These are phyloP conservation scores for Dendrothele bispora DNA, from an alignment of 768 basidiomycete species.

Conservation along the genomic window DNA sequence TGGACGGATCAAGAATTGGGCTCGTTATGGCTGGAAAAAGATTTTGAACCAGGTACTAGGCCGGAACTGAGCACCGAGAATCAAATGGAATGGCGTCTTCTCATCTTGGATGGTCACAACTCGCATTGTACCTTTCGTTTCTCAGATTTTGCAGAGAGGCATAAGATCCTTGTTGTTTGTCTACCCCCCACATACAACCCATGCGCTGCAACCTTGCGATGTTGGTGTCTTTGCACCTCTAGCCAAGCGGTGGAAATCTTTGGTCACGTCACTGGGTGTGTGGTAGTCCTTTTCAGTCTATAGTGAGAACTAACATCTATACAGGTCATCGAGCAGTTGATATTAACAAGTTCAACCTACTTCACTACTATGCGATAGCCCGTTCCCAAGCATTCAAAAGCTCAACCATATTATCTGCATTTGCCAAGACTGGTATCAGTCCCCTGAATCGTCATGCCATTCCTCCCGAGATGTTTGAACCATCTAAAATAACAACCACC, in stretches of 20 bases:
- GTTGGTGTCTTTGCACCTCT: conserved; percentile 36
- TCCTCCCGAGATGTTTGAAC: conserved; percentile 18
- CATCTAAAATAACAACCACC: conserved; percentile 21
- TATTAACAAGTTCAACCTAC: conserved; percentile 29
- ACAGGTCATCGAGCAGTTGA: conserved; percentile 8
- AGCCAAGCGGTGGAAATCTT: conserved; percentile 26
- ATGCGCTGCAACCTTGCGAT: conserved; percentile 11
- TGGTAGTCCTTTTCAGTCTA: background rate
- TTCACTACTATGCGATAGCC: conserved; percentile 22
- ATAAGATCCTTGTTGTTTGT: conserved; percentile 18
- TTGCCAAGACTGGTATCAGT: conserved; percentile 28
- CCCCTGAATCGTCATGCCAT: conserved; percentile 25
- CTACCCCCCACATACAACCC: conserved; percentile 19
- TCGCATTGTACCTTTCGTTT: conserved; percentile 15
- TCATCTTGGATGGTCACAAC: conserved; percentile 20
- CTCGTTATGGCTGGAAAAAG: conserved; percentile 28
- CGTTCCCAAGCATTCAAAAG: conserved; percentile 20
- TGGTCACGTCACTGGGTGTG: conserved; percentile 1
- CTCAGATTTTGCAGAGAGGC: conserved; percentile 7
- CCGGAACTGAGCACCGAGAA: background rate
- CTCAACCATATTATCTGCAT: conserved; percentile 28
- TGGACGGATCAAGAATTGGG: conserved; percentile 41
- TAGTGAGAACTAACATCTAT: background rate
- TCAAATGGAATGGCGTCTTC: conserved; percentile 6
- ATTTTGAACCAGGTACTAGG: conserved; percentile 27